Base-by-base conservation (phyloP, 75 land plant species). In the Chamaecyparis obtusa region DNA sequence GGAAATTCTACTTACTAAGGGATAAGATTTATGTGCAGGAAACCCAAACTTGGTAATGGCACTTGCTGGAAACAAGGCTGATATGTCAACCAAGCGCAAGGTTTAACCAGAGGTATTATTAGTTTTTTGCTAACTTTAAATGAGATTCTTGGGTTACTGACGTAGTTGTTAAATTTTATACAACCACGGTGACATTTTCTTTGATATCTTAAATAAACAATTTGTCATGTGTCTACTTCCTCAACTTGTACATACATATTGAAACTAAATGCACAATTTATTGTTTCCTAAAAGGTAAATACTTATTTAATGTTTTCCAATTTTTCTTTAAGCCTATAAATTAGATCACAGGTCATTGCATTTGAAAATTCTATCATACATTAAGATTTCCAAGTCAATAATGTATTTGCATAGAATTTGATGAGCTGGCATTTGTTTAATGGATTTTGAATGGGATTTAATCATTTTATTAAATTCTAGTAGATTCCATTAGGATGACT, bases 1-100 rank as follows among this genome's bases (percentile, higher is more conserved):
- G 48, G 1, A 44, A 21, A 44, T 41, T 27, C n/a, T 44, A 37
- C n/a, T 43, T 27, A 80, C 83, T 10, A 44, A 44, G 27, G 11
- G 10, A 21, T 27, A 3, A 9, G 11, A 10, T 43, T 80, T 80
- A 2, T 30, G 11, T 24, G 48, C 90, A 92, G 93, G 93, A 7
- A 92, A 90, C 60, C 88, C 92, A 36, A 92, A 90, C 78, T 85
- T 92, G 75, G 92, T 92, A 35, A 92, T 92, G 93, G 90, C 92
- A 36, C 90, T 92, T 71, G 92, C 93, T 77, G 92, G 92, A 74
- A 90, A 92, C 85, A 92, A 90, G 86, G 88, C 88, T 27, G 92
- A 92, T 85, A 60, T 90, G 74, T 83, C 88, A 30, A 17, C 88
- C 21, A 92, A 90, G 71, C 83, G 90, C 67, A 92, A 90, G 57